These are phyloP conservation scores for Suhomyces anneliseae DNA, from an alignment of 1,139 yeast genomes.

Conservation along the genomic window DNA sequence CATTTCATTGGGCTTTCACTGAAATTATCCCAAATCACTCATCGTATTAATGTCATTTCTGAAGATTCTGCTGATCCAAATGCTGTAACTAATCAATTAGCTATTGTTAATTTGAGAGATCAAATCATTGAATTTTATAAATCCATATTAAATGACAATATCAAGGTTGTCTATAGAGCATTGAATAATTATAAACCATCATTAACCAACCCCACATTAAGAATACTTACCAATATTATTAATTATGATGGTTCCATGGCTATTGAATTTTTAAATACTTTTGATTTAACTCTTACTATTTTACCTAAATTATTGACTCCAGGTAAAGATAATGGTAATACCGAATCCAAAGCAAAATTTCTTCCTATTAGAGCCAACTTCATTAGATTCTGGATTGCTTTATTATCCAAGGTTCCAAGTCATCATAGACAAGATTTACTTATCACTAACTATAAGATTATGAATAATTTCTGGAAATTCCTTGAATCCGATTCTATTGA, in stretches of 20 bases:
- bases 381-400: conserved; percentile 58
- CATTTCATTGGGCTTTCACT: conserved; percentile 46
- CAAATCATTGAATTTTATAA: conserved; percentile 40
- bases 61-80: conserved; percentile 15
- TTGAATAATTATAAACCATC: conserved; percentile 59
- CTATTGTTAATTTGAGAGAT: conserved; percentile 19
- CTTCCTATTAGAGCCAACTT: conserved; percentile 57
- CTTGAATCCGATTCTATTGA: conserved; percentile 55
- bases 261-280: conserved; percentile 59
- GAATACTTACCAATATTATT: conserved; percentile 54
- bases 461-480: conserved; percentile 65
- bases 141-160: conserved; percentile 54
- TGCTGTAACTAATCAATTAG: conserved; percentile 10
- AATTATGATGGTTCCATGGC: conserved; percentile 48
- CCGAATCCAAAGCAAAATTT: conserved; percentile 31
- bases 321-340: conserved; percentile 44
- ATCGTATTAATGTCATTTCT: conserved; percentile 14
- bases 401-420: conserved; percentile 50
- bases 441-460: conserved; percentile 54
- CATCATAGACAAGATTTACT: conserved; percentile 64
- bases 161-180: conserved; percentile 68
- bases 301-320: conserved; percentile 65
- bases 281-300: conserved; percentile 65
- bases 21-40: conserved; percentile 29
- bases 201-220: conserved; percentile 60